Conservation (phyloP, 1,284 basidiomycete genomes). For the Anthracocystis walkeri region DNA sequence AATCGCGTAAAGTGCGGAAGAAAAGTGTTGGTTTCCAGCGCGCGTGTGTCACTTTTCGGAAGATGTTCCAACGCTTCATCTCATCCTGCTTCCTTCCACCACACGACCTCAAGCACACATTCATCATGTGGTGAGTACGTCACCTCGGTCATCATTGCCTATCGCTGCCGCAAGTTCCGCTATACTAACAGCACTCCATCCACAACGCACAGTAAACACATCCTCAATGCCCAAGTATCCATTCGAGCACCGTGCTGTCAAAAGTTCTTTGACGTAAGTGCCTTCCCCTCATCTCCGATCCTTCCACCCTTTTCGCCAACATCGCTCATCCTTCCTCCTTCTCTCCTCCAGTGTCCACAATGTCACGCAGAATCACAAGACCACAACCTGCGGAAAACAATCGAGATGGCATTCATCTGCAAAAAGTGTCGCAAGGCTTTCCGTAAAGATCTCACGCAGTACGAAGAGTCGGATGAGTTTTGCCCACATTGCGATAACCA, state of each 20-base stretch:
- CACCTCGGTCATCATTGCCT: too few species aligned
- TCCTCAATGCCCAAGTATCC: conserved; percentile 68
- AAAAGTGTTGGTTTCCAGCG: conserved; percentile 36
- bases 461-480: conserved; percentile 96
- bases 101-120: not conserved
- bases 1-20: conserved; percentile 26
- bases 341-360: conserved; percentile 79
- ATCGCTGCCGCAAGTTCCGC: too few species aligned
- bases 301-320: not conserved
- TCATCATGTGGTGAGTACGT: conserved; percentile 27
- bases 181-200: too few species aligned
- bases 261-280: conserved; percentile 67
- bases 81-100: not conserved
- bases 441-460: conserved; percentile 88
- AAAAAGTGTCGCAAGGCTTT: conserved; percentile 99
- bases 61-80: not conserved
- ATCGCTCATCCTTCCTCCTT: not conserved
- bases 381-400: conserved; percentile 81
- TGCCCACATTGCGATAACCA: conserved; percentile 98
- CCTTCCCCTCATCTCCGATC: too few species aligned
- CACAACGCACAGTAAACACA: conserved; percentile 62
- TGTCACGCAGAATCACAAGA: conserved; percentile 86
- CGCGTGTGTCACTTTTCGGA: conserved; percentile 12
- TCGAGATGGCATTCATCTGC: conserved; percentile 93
- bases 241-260: conserved; percentile 68